These are phyloP conservation scores for Ormosia emarginata DNA, from an alignment of 306 rosid genomes.

Conservation along the genomic window DNA sequence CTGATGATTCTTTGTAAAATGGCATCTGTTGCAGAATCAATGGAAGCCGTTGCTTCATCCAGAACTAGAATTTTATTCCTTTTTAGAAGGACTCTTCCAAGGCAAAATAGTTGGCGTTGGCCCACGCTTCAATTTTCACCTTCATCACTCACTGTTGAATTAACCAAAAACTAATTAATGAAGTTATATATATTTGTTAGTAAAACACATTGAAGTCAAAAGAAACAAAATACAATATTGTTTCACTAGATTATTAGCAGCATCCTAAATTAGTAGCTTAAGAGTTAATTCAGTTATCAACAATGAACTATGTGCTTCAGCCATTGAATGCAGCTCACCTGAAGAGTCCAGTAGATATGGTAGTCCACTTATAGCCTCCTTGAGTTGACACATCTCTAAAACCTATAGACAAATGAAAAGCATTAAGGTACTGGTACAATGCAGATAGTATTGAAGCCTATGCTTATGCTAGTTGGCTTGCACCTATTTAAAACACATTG, in stretches of 20 bases:
- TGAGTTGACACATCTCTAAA: constrained; percentile 56
- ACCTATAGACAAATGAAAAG: constrained; percentile 28
- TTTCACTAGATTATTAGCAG: too few species aligned
- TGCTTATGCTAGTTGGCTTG: too few species aligned
- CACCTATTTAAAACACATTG: too few species aligned
- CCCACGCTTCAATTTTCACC: constrained; percentile 72
- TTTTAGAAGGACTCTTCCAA: constrained; percentile 54
- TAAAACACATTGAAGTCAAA: not conserved
- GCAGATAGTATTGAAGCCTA: too few species aligned
- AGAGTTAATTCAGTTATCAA: too few species aligned
- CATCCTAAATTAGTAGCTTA: too few species aligned
- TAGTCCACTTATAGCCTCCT: constrained; percentile 35
- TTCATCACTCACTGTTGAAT: constrained; percentile 50
- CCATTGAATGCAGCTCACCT: constrained; percentile 28
- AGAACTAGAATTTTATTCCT: constrained; percentile 57
- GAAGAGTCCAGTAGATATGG: constrained; percentile 46
- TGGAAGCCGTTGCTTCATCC: constrained; percentile 72
- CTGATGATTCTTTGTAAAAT: constrained; percentile 47
- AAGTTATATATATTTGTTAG: not conserved
- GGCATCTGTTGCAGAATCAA: constrained; percentile 65
- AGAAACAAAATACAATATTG: not conserved
- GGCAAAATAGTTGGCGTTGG: constrained; percentile 63
- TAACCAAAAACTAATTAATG: not conserved
- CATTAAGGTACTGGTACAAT: too few species aligned
- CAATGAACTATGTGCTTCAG: too few species aligned